Percentiles rank a stretch among this genome's conserved stretches.
phyloP scores from a whole-genome alignment of 202 grass and related monocot genomes.

The Panicum hallii region DNA sequence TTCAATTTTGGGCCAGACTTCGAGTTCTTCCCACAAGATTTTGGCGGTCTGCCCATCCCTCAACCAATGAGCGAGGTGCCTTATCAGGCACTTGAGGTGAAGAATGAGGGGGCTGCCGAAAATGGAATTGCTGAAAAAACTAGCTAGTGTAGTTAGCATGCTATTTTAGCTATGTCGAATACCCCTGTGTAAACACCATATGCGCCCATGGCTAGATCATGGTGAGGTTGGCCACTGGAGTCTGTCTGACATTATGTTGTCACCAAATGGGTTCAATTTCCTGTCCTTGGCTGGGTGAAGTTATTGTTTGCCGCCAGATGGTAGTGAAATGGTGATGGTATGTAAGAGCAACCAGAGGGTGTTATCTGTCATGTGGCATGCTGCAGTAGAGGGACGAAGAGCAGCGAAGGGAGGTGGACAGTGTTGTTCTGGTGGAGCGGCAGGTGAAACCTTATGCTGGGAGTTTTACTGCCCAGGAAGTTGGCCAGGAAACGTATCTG shows the following conservation, averaged over 20 bases:
- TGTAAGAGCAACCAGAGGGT: background rate
- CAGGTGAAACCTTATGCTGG: background rate
- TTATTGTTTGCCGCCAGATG: background rate
- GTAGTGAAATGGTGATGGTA: background rate
- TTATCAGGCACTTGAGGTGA: constrained; percentile 69
- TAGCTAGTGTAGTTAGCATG: constrained; percentile 41
- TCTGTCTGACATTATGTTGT: background rate
- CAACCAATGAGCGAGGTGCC: constrained; percentile 70
- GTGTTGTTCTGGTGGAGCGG: background rate
- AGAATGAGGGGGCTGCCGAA: constrained; percentile 60
- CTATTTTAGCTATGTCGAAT: constrained; percentile 21
- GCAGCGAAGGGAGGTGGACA: background rate
- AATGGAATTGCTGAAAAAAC: constrained; percentile 73
- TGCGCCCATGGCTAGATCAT: background rate
- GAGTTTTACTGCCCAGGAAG: background rate
- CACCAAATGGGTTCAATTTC: background rate
- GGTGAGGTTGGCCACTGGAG: background rate
- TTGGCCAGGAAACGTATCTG: background rate
- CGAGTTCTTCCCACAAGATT: constrained; percentile 73
- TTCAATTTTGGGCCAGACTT: constrained; percentile 98
- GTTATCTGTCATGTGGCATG: background rate
- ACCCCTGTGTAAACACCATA: background rate
- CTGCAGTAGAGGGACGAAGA: background rate
- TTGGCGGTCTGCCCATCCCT: constrained; percentile 61
- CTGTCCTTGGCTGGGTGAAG: background rate